phyloP scores from a whole-genome alignment of 148 eudicot genomes.

The Persicaria tinctoria region DNA sequence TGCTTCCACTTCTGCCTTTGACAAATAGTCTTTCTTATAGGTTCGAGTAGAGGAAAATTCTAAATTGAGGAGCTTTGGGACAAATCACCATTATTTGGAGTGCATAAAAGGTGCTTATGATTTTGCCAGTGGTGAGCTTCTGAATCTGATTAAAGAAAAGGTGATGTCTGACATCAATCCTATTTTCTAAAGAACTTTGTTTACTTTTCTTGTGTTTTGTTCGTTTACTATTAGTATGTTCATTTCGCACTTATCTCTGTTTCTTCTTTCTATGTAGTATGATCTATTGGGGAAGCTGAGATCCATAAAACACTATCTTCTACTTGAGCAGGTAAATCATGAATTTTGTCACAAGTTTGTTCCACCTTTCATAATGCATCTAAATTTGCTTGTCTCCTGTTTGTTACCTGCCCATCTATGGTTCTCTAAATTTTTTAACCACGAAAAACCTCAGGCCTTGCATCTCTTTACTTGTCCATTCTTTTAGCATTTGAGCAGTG shows the following conservation, averaged over 20 bases:
- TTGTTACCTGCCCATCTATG: background rate
- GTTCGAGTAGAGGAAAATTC: conserved; percentile 73
- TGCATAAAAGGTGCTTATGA: conserved; percentile 92
- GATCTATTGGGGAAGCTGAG: conserved; percentile 87
- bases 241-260: background rate
- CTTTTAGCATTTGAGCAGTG: background rate
- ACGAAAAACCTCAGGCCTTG: background rate
- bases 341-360: background rate
- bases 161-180: conserved; percentile 22
- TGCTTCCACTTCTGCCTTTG: conserved; percentile 14
- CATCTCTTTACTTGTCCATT: background rate
- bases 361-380: background rate
- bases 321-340: conserved; percentile 86
- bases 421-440: background rate
- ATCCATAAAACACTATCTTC: conserved; percentile 92
- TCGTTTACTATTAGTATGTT: conserved; percentile 1
- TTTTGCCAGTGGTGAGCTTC: conserved; percentile 89
- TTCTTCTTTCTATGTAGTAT: conserved; percentile 36
- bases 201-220: conserved; percentile 9
- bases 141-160: conserved; percentile 87
- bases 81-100: conserved; percentile 86
- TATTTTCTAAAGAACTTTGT: background rate
- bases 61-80: conserved; percentile 67
- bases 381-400: background rate
- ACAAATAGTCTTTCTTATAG: conserved; percentile 32